Base-by-base conservation (phyloP, 2,329 filamentous ascomycete genomes). In the Cladosporium sp. region DNA sequence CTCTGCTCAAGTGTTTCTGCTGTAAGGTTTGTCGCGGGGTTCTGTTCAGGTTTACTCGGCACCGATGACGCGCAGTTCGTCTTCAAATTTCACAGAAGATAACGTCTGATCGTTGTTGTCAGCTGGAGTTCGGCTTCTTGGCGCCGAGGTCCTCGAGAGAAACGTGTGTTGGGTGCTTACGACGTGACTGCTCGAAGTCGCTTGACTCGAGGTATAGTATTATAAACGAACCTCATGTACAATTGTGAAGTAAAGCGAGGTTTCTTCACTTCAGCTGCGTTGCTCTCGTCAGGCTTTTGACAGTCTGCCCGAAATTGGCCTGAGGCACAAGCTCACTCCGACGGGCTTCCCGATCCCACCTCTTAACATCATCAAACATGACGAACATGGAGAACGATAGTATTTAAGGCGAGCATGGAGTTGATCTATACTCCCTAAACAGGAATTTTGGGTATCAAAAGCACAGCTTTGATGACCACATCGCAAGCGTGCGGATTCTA, bases 71-170 rank as follows among this genome's bases (percentile, higher is more conserved):
- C 37, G 51, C 51, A n/a, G 39, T 20, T 42, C 12, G 51, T 44
- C 51, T 17, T 54, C 51, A 54, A 54, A 54, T 54, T 54, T 54
- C 51, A 39, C 37, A 15, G 17, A 54, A 28, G 51, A 44, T 22
- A 19, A 44, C 51, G 51, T 45, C 42, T 10, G 22, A 25, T 54
- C 51, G 37, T 54, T 54, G 39, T 45, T 39, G 51, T 39, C 28
- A 12, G 50, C 50, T 32, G 37, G 35, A 39, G 15, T n/a, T 34
- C 25, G 20, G 28, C 25, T 44, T 54, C 51, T 54, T 54, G 51
- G 51, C 51, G 39, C 37, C 51, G 37, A 54, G 51, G 22, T 25
- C 17, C 15, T 39, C 37, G 45, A 19, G 17, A 48, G 19, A n/a
- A 28, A 35, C 28, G 45, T 22, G 13, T 35, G 45, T 19, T n/a